Percentiles rank a stretch among this genome's conserved stretches.
Conservation (phyloP, 202 grass and related monocot species). For the Zoysia matrella region DNA sequence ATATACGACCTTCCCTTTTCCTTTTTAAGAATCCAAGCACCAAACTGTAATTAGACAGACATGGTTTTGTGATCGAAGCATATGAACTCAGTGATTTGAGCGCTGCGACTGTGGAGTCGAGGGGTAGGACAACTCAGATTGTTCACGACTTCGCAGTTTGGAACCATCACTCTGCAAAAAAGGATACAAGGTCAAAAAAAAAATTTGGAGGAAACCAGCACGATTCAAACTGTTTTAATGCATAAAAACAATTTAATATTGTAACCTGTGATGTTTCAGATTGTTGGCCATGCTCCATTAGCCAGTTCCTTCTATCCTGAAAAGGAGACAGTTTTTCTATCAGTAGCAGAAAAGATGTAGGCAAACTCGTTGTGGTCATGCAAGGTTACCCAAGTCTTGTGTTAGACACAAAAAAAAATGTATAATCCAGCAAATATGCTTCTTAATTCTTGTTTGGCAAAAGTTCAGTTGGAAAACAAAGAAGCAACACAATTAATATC, state of each 20-base stretch:
- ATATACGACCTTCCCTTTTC: neutral
- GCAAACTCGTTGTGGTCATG: neutral
- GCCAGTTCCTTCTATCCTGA: slow-evolving; percentile 46
- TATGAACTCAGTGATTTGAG: slow-evolving; percentile 48
- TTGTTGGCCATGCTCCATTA: slow-evolving; percentile 51
- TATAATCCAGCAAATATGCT: slow-evolving; percentile 5
- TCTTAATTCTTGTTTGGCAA: neutral
- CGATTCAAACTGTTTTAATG: slow-evolving; percentile 29
- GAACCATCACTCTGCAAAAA: slow-evolving; percentile 57
- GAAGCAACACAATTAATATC: slow-evolving; percentile 5
- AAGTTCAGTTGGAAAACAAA: neutral
- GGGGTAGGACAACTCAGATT: slow-evolving; percentile 51
- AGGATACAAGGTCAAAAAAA: slow-evolving; percentile 23
- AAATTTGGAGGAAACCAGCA: neutral
- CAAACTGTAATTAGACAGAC: slow-evolving; percentile 14
- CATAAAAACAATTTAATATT: slow-evolving; percentile 3
- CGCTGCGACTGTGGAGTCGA: slow-evolving; percentile 56
- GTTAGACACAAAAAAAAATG: neutral
- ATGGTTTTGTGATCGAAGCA: neutral
- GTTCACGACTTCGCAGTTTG: slow-evolving; percentile 52
- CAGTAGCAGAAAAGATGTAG: slow-evolving; percentile 8
- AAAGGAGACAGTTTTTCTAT: slow-evolving; percentile 36
- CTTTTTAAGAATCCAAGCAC: neutral
- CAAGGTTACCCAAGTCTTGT: slow-evolving; percentile 7
- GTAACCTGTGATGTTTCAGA: slow-evolving; percentile 62